These are phyloP conservation scores for Aspergillus mulundensis DNA, from an alignment of 495 filamentous ascomycete species.

Conservation along the genomic window DNA sequence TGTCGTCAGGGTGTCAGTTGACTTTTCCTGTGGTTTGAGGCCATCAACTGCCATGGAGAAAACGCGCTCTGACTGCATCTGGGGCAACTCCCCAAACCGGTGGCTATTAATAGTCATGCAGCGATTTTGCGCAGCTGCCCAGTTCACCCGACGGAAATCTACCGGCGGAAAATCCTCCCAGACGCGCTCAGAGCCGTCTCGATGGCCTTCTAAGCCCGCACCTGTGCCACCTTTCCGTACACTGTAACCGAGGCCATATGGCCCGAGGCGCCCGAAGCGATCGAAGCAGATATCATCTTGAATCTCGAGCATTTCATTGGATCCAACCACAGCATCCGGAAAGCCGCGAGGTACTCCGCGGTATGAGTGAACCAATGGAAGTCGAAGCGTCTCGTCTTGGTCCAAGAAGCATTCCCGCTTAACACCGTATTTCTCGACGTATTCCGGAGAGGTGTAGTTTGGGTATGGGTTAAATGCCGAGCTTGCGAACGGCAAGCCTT, in stretches of 20 bases:
- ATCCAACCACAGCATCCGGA: constrained; percentile 77
- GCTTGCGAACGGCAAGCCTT: constrained; percentile 37
- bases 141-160: constrained; percentile 68
- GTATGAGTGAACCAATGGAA: constrained; percentile 67
- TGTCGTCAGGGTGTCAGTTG: no score
- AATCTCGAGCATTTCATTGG: constrained; percentile 73
- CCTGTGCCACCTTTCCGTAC: constrained; percentile 72
- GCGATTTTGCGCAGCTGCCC: constrained; percentile 68
- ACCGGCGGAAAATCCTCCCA: constrained; percentile 67
- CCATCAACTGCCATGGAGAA: constrained; percentile 41
- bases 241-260: constrained; percentile 87
- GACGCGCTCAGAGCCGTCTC: constrained; percentile 65
- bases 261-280: constrained; percentile 78
- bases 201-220: constrained; percentile 73
- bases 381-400: constrained; percentile 50
- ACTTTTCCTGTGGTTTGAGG: constrained; percentile 8
- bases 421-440: constrained; percentile 54
- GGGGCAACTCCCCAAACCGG: constrained; percentile 56
- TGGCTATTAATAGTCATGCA: constrained; percentile 67
- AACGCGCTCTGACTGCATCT: constrained; percentile 41
- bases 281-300: constrained; percentile 92
- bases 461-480: constrained; percentile 65
- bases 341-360: constrained; percentile 73
- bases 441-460: constrained; percentile 57
- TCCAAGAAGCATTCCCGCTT: constrained; percentile 78